Conservation (phyloP, 768 basidiomycete species). For the Suillus fuscotomentosus region DNA sequence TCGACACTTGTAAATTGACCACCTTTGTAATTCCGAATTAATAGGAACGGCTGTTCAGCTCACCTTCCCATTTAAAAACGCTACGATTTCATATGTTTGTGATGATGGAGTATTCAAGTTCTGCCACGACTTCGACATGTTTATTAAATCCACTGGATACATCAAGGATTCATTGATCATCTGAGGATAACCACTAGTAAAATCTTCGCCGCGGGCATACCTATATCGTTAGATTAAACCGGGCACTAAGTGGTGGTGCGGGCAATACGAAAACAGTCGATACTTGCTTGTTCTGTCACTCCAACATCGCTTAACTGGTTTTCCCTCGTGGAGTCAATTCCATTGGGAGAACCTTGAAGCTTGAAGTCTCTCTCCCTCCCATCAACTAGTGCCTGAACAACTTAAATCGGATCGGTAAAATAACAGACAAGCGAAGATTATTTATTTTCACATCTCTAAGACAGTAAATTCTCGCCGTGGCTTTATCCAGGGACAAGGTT, state of each 20-base stretch:
- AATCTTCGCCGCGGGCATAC: background rate
- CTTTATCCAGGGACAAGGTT: background rate
- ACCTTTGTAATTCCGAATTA: conserved; percentile 35
- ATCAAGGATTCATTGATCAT: background rate
- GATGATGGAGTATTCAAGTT: background rate
- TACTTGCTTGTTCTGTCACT: background rate
- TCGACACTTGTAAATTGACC: conserved; percentile 41
- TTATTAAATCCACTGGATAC: background rate
- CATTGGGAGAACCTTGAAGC: background rate
- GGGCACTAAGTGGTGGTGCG: background rate
- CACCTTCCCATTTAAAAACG: conserved; percentile 9
- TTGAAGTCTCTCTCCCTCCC: background rate
- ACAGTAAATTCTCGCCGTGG: too few relatives aligned
- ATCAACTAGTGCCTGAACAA: background rate
- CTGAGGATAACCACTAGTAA: background rate
- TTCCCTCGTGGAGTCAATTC: background rate
- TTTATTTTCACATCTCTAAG: too few relatives aligned
- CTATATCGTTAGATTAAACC: too few relatives aligned
- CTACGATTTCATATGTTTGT: background rate
- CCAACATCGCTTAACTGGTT: background rate
- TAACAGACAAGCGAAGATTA: too few relatives aligned
- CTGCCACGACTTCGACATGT: background rate
- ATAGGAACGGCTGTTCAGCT: conserved; percentile 41
- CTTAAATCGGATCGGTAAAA: too few relatives aligned
- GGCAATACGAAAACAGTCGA: background rate